Evolutionary conservation across 1,284 basidiomycete genomes (phyloP), one percentile per base, ranked within the genome.

Genomic region (Leccinum griseonigrum): DNA sequence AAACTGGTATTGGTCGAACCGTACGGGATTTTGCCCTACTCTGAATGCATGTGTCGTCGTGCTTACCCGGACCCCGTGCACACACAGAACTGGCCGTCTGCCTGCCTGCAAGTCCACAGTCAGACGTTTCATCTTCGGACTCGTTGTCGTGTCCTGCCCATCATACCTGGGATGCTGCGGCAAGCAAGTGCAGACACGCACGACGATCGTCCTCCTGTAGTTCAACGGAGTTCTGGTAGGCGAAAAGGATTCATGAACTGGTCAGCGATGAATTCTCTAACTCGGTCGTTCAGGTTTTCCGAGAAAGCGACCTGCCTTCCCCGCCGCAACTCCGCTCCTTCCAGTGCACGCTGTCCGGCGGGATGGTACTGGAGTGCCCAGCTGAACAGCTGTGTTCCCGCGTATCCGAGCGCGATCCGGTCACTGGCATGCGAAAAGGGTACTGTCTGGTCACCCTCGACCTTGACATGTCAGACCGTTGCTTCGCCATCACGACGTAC

Each of bases 291-390:
- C 56, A 70, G 54, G 61, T 70, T 70, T 61, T 54, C 56, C 1
- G 61, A 67, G 18, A 64, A 43, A 51, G 57, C 29, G 46, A 62
- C 46, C 7, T 69, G 66, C 36, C 59, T 70, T 48, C 28, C 53
- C 28, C 68, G 58, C 36, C 68, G 54, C 18, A 28, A 38, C 52
- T 3, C 8, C 18, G 29, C 22, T 14, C 48, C 22, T 56, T 10
- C 66, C 2, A 56, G 36, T 28, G 22, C 29, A 7, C 40, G 36
- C 14, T 69, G 68, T 34, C 68, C 64, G 11, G 55, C 60, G 11
- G 60, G 58, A 28, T 67, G 68, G 68, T 70, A 71, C 29, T 72
- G 60, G 67, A 55, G 22, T 10, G 14, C 36, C 26, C 34, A 48
- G n/a, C 32, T 60, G 29, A 54, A 6, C 4, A 43, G 57, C 14